Evolutionary conservation across 2,329 filamentous ascomycete species (phyloP), one percentile per base, ranked within the genome.

Genomic region (Parastagonospora nodorum): DNA sequence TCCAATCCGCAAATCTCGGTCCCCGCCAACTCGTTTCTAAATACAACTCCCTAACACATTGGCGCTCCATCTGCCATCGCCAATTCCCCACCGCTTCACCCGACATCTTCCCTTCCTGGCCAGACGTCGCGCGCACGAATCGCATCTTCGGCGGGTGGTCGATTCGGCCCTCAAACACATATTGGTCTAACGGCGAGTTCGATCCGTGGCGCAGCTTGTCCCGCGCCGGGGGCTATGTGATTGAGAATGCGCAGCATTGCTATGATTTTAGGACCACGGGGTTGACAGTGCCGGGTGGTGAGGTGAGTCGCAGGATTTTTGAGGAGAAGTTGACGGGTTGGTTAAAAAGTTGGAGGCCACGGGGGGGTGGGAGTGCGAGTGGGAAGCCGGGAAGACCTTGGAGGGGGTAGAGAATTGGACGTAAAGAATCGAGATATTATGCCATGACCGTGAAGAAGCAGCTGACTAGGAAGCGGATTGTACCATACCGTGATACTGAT

Each of bases 141-240:
- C 47, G 52, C 5, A 47, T 74, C 45, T 78, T 77, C 31, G 79
- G 80, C 19, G 81, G 81, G 45, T 83, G 80, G 80, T 59, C 63
- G 35, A 78, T 82, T 46, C 77, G 79, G 1, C 80, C 80, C 9
- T 79, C 78, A 8, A 82, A 82, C 51, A 72, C 75, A 1, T 82
- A 78, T 69, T 82, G 78, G 72, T 77, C 71, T 41, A 76, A 72
- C 19, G 79, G 80, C 4, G 74, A 82, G 47, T 81, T 76, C 54
- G 80, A 83, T 49, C 80, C 80, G 3, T 84, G 80, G 81, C 70
- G 77, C 15, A 75, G 78, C 0, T 64, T 82, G 2, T 77, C 75
- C 0, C 72, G 76, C 0, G 68, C 82, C 0, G 77, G 75, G 2
- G 80, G 80, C 2, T 77, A 78, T 53, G 59, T 80, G 9, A 64